Percentiles rank a stretch among this genome's conserved stretches.
Conservation (phyloP, 225 moss, liverwort and hornwort genomes). For the Lunularia cruciata region DNA sequence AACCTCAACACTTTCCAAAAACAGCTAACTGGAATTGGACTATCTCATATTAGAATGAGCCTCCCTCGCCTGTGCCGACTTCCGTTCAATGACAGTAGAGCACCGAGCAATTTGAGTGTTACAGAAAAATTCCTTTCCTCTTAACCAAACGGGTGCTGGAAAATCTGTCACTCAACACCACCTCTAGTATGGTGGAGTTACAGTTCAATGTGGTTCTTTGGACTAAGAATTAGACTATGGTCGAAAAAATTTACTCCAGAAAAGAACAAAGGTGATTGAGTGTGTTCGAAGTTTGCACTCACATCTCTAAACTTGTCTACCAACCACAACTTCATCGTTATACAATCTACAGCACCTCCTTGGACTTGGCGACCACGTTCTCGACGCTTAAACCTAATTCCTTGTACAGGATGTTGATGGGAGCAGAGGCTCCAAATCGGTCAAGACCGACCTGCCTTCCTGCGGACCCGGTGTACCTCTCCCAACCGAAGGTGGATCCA, state of each 20-base stretch:
- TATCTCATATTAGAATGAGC: neutral
- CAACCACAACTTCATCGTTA: neutral
- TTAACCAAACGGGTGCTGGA: neutral
- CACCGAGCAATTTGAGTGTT: conserved; percentile 8
- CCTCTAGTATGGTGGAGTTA: conserved; percentile 1
- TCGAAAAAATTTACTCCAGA: conserved; percentile 1
- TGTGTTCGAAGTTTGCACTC: neutral
- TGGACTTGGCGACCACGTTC: conserved; percentile 67
- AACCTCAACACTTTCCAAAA: conserved; percentile 5
- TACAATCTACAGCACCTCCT: conserved; percentile 52
- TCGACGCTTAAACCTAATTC: conserved; percentile 66
- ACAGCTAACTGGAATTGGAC: neutral
- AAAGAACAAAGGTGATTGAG: conserved; percentile 3
- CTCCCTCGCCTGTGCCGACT: conserved; percentile 17
- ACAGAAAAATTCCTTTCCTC: neutral
- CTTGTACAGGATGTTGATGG: conserved; percentile 60
- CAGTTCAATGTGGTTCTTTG: neutral
- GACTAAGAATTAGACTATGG: conserved; percentile 2
- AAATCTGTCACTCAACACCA: conserved; percentile 9
- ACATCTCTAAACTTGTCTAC: conserved; percentile 4
- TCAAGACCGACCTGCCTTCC: conserved; percentile 63
- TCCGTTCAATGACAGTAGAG: conserved; percentile 4
- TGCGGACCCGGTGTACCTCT: conserved; percentile 52
- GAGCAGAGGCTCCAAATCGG: conserved; percentile 78
- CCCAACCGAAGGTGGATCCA: conserved; percentile 90